Conservation (phyloP, 352 stramenopile genomes). For the Pythium apleroticum region DNA sequence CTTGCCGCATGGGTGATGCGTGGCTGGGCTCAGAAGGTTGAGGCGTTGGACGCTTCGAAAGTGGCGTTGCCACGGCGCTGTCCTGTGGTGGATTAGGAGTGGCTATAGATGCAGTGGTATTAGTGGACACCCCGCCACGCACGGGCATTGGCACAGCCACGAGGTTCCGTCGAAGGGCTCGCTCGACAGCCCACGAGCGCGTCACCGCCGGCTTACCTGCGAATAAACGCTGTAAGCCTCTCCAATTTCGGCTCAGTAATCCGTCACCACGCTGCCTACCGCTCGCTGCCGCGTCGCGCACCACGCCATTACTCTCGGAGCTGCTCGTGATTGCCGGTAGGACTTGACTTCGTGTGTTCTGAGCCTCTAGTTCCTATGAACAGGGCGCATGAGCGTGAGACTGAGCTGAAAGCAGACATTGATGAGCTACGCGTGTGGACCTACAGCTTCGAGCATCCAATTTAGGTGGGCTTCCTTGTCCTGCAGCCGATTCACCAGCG, state of each 20-base stretch:
- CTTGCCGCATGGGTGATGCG: background rate
- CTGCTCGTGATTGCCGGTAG: background rate
- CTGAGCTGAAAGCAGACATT: too few relatives aligned
- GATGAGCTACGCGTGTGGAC: too few relatives aligned
- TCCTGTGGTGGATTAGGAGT: background rate
- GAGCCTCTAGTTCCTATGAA: conserved; percentile 66
- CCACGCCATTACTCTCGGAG: background rate
- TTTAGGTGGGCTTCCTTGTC: conserved; percentile 63
- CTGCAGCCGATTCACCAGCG: conserved; percentile 50
- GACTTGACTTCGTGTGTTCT: conserved; percentile 40
- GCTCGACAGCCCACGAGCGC: conserved; percentile 60
- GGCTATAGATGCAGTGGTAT: background rate
- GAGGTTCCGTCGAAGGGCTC: conserved; percentile 44
- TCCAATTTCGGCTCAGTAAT: background rate
- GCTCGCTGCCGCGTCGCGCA: background rate
- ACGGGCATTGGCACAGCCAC: conserved; percentile 43
- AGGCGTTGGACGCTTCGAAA: background rate
- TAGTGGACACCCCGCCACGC: conserved; percentile 16
- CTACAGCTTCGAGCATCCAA: conserved; percentile 71
- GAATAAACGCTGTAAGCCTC: background rate
- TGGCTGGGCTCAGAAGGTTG: background rate
- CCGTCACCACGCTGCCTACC: background rate
- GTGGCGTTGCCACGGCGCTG: background rate
- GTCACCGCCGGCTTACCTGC: conserved; percentile 25
- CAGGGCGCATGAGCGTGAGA: background rate